Base-by-base conservation (phyloP, 352 stramenopile species). In the Thraustochytrium sp. region DNA sequence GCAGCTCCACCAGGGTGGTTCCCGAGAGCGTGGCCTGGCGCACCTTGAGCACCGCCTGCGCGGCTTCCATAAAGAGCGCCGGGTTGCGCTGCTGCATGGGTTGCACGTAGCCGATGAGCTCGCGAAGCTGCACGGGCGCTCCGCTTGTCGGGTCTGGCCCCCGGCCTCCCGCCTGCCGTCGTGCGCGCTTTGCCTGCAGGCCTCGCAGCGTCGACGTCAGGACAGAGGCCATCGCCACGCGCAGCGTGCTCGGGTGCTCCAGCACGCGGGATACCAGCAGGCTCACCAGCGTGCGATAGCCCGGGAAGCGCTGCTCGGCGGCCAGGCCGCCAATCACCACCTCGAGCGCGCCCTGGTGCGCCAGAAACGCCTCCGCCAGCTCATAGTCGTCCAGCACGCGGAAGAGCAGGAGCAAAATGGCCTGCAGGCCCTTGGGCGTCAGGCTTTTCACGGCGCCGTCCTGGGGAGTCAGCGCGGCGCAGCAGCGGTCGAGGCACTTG, bases 231-330 rank as follows among this genome's bases (percentile, higher is more conserved):
- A 82, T 82, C 13, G 74, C 42, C 13, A 76, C 56, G 37, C 74
- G 74, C 2, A 82, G 74, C n/a, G 74, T 68, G 42, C 51, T 54
- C 4, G 74, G 74, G 42, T 82, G 74, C 51, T 82, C 74, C 4
- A 82, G 38, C 16, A 82, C 38, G 11, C 56, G 51, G 13, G 74
- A 73, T 5, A 82, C 23, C 18, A 73, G 42, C 9, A 82, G n/a
- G 36, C 74, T 82, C n/a, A 55, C 53, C 0, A 51, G 18, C 5
- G 74, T 82, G 36, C 65, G 53, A 38, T 82, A 37, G 31, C 74
- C 74, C 8, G 48, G 53, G 36, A 82, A 82, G 29, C 74, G 51
- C 23, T 37, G 29, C 51, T 48, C 46, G 49, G 51, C n/a, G 13
- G 36, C 36, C 36, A 82, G 74, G 13, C 38, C 29, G 23, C n/a